Evolutionary conservation across 2,329 filamentous ascomycete species (phyloP).

Genomic region (Fusarium napiforme): DNA sequence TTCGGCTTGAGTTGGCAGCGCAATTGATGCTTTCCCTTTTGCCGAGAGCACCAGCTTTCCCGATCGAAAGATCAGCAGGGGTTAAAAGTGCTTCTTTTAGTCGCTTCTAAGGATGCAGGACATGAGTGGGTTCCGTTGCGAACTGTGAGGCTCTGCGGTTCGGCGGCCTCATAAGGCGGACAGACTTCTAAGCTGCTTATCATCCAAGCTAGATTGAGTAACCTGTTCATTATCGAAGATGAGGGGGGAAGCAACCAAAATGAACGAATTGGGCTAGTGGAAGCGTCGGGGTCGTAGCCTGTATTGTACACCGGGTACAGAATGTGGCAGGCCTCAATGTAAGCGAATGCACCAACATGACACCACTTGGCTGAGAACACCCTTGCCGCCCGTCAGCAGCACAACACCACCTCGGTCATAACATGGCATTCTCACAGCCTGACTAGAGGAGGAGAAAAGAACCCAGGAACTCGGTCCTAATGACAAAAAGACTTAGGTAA

Average conservation of each 20-base stretch:
- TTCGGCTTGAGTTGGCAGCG: not conserved
- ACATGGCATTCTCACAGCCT: not conserved
- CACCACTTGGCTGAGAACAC: not conserved
- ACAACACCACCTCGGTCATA: not conserved
- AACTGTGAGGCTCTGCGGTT: conserved; percentile 7
- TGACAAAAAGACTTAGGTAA: no score
- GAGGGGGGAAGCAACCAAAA: not conserved
- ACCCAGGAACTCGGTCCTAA: no score
- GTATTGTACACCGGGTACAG: not conserved
- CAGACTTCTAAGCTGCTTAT: not conserved
- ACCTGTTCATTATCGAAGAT: not conserved
- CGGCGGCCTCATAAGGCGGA: not conserved
- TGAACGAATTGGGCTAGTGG: not conserved
- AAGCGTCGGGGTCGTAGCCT: not conserved
- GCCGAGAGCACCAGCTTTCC: rapidly evolving
- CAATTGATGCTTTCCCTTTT: not conserved
- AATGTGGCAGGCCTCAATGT: not conserved
- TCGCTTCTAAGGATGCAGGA: not conserved
- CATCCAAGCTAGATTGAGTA: not conserved
- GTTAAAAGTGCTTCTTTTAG: not conserved
- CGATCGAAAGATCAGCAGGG: not conserved
- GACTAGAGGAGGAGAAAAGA: not conserved
- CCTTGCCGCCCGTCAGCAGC: not conserved
- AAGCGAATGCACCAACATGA: not conserved
- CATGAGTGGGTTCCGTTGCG: not conserved